A percentile compares a stretch with the other conserved stretches of the same genome.
Conservation (phyloP, 352 stramenopile species). For the Phytophthora kernoviae region DNA sequence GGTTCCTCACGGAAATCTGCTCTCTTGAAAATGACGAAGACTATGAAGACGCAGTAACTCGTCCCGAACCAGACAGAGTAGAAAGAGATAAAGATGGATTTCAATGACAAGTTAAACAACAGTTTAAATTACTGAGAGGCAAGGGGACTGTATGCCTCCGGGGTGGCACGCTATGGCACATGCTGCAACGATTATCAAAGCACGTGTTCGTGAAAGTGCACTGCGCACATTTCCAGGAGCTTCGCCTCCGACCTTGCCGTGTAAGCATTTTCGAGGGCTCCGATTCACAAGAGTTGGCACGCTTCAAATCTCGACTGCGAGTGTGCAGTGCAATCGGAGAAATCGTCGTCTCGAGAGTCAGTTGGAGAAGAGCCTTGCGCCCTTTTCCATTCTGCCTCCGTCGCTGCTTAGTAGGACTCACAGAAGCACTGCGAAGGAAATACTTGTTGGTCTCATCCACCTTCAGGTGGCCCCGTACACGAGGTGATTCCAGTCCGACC, state of each 20-base stretch:
- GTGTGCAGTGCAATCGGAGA: constrained; percentile 40
- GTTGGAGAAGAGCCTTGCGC: constrained; percentile 41
- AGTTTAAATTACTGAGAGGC: constrained; percentile 34
- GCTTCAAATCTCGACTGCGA: constrained; percentile 27
- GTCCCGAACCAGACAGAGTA: too few relatives aligned
- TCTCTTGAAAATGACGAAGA: constrained; percentile 11
- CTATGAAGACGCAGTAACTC: constrained; percentile 25
- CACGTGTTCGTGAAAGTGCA: constrained; percentile 83
- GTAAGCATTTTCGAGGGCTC: constrained; percentile 40
- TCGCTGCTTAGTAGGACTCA: constrained; percentile 34
- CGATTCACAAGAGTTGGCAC: constrained; percentile 17
- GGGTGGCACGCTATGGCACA: constrained; percentile 53
- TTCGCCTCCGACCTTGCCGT: constrained; percentile 33
- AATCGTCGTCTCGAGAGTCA: constrained; percentile 41
- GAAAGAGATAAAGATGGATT: background rate
- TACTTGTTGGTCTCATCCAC: constrained; percentile 36
- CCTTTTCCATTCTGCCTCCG: constrained; percentile 22
- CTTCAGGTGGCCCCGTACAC: constrained; percentile 21
- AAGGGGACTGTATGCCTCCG: constrained; percentile 25
- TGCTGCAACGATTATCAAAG: constrained; percentile 71
- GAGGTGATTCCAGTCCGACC: constrained; percentile 20
- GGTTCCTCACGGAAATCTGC: constrained; percentile 1
- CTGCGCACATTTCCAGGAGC: constrained; percentile 57
- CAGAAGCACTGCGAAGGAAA: constrained; percentile 39
- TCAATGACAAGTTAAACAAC: constrained; percentile 10